phyloP scores from a whole-genome alignment of 2,329 filamentous ascomycete species.

The Aspergillus transmontanensis region DNA sequence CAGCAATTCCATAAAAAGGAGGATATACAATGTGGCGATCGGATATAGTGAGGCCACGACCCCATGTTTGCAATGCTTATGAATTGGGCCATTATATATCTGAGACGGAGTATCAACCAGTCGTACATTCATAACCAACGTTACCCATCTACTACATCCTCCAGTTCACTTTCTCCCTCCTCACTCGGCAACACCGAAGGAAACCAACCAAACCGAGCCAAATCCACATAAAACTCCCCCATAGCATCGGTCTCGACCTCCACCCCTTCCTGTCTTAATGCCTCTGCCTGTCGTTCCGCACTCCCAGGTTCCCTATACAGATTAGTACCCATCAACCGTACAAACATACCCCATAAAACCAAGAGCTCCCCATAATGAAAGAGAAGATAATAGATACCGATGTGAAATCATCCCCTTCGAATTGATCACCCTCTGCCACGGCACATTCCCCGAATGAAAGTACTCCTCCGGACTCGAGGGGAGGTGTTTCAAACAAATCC shows the following conservation, averaged over 20 bases:
- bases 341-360: background rate
- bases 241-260: slow-evolving; percentile 44
- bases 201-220: slow-evolving; percentile 51
- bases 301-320: slow-evolving; percentile 42
- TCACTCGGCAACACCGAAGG: slow-evolving; percentile 54
- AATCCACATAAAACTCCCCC: slow-evolving; percentile 48
- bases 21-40: background rate
- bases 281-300: slow-evolving; percentile 46
- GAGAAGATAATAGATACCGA: slow-evolving; percentile 54
- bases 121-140: background rate
- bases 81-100: background rate
- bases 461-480: slow-evolving; percentile 54
- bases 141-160: slow-evolving; percentile 12
- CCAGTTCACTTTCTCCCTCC: slow-evolving; percentile 20
- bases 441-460: slow-evolving; percentile 78
- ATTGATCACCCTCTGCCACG: slow-evolving; percentile 94
- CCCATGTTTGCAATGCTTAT: background rate
- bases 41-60: background rate
- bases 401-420: slow-evolving; percentile 83
- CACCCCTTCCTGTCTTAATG: slow-evolving; percentile 45
- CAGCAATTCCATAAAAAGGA: background rate
- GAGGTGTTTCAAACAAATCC: slow-evolving; percentile 85
- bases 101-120: background rate
- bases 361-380: too few species aligned
- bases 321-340: background rate